A percentile compares a stretch with the other conserved stretches of the same genome.
phyloP scores from a whole-genome alignment of 345 rosid genomes.

The Raphanus sativus region DNA sequence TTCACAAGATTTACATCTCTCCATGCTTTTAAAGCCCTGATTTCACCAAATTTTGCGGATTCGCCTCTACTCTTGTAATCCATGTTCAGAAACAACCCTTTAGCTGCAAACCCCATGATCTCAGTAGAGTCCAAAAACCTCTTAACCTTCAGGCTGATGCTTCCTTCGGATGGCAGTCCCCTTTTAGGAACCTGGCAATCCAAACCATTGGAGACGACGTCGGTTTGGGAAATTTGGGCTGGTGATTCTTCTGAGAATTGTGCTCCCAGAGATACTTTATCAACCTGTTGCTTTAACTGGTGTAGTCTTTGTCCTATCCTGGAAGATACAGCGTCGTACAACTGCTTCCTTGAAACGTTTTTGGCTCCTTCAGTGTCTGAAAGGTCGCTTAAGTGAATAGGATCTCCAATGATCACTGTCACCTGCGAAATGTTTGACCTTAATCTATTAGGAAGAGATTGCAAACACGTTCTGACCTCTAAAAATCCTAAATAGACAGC shows the following conservation, averaged over 20 bases:
- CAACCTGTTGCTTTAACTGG: constrained; percentile 60
- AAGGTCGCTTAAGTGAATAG: constrained; percentile 74
- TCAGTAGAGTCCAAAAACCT: constrained; percentile 56
- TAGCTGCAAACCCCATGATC: constrained; percentile 81
- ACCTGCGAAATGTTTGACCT: constrained; percentile 48
- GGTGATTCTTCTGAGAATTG: constrained; percentile 26
- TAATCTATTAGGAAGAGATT: background rate
- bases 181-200: constrained; percentile 28
- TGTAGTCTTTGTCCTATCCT: constrained; percentile 65
- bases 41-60: constrained; percentile 1
- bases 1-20: constrained; percentile 37
- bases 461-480: background rate
- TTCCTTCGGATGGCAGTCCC: constrained; percentile 42
- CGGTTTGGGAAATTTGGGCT: background rate
- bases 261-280: constrained; percentile 51
- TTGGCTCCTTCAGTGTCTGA: constrained; percentile 45
- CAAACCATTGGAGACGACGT: background rate
- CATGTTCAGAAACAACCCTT: constrained; percentile 50
- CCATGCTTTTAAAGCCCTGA: constrained; percentile 60
- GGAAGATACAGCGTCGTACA: constrained; percentile 84
- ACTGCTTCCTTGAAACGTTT: constrained; percentile 56
- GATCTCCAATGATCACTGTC: constrained; percentile 84
- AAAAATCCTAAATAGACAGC: background rate
- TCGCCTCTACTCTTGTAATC: constrained; percentile 19
- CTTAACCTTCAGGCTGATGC: constrained; percentile 47